A percentile compares a stretch with the other conserved stretches of the same genome.
Evolutionary conservation across 495 filamentous ascomycete genomes (phyloP).

Genomic region (Talaromyces proteolyticus): DNA sequence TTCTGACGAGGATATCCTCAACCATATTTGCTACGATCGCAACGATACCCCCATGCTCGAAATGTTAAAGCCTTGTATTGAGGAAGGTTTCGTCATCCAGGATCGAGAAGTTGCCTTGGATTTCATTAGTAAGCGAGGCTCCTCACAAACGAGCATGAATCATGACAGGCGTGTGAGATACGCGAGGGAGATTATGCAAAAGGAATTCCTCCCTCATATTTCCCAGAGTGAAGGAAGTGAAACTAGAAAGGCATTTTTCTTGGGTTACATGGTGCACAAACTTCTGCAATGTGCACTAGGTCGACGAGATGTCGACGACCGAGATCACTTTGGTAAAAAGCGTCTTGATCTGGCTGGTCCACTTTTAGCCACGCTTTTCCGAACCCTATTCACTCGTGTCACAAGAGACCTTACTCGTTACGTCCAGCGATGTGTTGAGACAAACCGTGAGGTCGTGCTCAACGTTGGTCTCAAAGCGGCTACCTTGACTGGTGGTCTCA

Average conservation of each 20-base stretch:
- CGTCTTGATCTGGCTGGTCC: constrained; percentile 93
- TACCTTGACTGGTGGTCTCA: constrained; percentile 86
- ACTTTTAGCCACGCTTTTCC: constrained; percentile 87
- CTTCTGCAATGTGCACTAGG: constrained; percentile 88
- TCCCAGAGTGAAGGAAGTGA: constrained; percentile 95
- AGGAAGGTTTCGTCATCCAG: constrained; percentile 93
- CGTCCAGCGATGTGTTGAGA: constrained; percentile 86
- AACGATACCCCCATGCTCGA: constrained; percentile 96
- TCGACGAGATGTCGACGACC: constrained; percentile 86
- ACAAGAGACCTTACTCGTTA: constrained; percentile 85
- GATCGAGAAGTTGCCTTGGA: constrained; percentile 93
- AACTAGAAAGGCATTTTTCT: constrained; percentile 94
- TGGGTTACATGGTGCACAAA: constrained; percentile 97
- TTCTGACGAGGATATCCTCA: constrained; percentile 95
- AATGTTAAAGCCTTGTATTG: constrained; percentile 92
- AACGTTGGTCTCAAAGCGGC: constrained; percentile 85
- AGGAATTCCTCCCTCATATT: constrained; percentile 94
- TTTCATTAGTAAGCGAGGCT: constrained; percentile 89
- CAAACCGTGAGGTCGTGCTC: constrained; percentile 78
- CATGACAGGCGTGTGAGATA: constrained; percentile 85
- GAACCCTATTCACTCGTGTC: constrained; percentile 77
- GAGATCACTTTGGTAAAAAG: constrained; percentile 99
- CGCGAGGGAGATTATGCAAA: constrained; percentile 90
- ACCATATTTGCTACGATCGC: constrained; percentile 93
- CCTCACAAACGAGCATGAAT: constrained; percentile 61